phyloP scores from a whole-genome alignment of 768 basidiomycete species.

The Kondoa malvinella region DNA sequence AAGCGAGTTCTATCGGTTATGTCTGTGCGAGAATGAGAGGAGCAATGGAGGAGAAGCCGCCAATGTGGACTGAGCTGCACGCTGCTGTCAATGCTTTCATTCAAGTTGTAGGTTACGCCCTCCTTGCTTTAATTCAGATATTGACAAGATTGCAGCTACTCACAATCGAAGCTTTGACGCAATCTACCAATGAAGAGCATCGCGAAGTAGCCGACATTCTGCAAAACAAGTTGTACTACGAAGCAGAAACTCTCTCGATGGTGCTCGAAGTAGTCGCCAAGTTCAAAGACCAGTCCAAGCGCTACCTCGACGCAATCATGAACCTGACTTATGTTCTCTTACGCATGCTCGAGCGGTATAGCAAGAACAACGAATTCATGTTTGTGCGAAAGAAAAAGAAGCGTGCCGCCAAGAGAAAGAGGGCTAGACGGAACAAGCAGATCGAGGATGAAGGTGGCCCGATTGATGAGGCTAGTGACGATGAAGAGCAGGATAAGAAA shows the following conservation, averaged over 20 bases:
- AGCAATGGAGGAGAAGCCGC: slow-evolving; percentile 88
- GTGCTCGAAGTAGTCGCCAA: slow-evolving; percentile 56
- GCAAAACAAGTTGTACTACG: slow-evolving; percentile 83
- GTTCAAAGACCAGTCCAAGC: slow-evolving; percentile 54
- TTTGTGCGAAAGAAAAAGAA: slow-evolving; percentile 55
- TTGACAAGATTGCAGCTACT: slow-evolving; percentile 39
- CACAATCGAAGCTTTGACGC: slow-evolving; percentile 68
- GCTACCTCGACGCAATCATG: slow-evolving; percentile 74
- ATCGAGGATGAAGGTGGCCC: background rate
- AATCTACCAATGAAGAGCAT: slow-evolving; percentile 40
- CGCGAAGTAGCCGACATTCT: slow-evolving; percentile 61
- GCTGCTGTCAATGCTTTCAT: slow-evolving; percentile 87
- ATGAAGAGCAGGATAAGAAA: slow-evolving; percentile 42
- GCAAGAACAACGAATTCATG: slow-evolving; percentile 51
- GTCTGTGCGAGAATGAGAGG: slow-evolving; percentile 73
- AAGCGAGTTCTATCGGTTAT: slow-evolving; percentile 76
- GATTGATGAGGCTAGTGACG: slow-evolving; percentile 50
- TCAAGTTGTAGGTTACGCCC: slow-evolving; percentile 42
- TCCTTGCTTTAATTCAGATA: background rate
- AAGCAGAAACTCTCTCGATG: slow-evolving; percentile 81
- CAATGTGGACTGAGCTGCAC: slow-evolving; percentile 83
- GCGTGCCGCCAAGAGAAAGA: slow-evolving; percentile 38
- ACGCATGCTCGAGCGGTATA: slow-evolving; percentile 74
- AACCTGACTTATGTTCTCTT: slow-evolving; percentile 70
- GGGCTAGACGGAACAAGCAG: slow-evolving; percentile 30